Evolutionary conservation across 2,329 filamentous ascomycete species (phyloP).

Genomic region (Fusarium lyarnte): DNA sequence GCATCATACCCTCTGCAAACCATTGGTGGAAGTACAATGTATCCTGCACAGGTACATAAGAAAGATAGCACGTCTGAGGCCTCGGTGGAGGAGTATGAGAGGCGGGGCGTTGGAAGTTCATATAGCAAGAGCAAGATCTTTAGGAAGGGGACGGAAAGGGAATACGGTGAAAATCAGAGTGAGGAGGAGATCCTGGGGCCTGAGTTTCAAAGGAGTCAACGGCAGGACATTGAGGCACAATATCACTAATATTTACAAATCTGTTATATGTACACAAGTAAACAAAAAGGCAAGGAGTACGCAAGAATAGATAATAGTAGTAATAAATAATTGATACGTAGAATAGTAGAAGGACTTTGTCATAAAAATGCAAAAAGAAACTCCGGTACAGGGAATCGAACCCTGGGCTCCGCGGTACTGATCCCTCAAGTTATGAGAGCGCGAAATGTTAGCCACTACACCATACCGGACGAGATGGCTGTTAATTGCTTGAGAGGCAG

Average conservation of each 20-base stretch:
- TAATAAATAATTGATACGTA: not conserved
- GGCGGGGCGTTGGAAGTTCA: not conserved
- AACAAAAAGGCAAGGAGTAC: too few relatives aligned
- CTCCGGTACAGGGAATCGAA: constrained; percentile 45
- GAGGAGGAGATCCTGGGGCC: constrained; percentile 36
- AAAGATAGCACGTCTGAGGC: constrained; percentile 9
- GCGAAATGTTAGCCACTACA: constrained; percentile 49
- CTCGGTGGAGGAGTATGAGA: not conserved
- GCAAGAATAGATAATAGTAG: too few relatives aligned
- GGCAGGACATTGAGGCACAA: constrained; percentile 1
- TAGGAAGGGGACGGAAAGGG: not conserved
- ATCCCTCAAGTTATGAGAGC: constrained; percentile 44
- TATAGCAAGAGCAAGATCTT: constrained; percentile 16
- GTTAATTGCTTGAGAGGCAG: too few relatives aligned
- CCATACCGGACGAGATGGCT: constrained; percentile 39
- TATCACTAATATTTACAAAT: not conserved
- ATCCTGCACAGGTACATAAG: not conserved
- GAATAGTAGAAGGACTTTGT: too few relatives aligned
- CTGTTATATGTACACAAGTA: too few relatives aligned
- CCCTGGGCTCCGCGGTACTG: constrained; percentile 41
- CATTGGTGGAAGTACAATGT: constrained; percentile 22
- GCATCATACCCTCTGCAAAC: constrained; percentile 27
- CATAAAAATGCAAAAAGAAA: not conserved
- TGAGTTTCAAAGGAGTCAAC: constrained; percentile 25
- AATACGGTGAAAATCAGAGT: constrained; percentile 24